Evolutionary conservation across 352 stramenopile genomes (phyloP).

Genomic region (Phytophthora syringae): DNA sequence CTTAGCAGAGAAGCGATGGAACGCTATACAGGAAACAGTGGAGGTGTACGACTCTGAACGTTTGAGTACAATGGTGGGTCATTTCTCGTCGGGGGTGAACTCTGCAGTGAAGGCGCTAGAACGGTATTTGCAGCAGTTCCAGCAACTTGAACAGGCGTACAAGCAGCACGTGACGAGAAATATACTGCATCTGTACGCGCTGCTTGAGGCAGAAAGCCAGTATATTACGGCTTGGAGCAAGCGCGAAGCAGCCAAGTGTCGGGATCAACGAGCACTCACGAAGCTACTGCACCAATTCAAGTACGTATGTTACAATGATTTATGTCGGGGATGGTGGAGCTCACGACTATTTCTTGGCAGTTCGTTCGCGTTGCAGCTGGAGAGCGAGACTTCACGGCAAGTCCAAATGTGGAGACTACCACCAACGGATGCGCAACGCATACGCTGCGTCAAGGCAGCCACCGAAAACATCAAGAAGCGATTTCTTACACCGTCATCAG

Average conservation of each 20-base stretch:
- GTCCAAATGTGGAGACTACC: conserved; percentile 59
- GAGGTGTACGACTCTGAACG: neutral
- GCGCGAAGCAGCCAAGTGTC: conserved; percentile 34
- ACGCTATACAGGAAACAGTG: conserved; percentile 6
- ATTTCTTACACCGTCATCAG: conserved; percentile 40
- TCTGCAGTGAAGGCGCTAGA: conserved; percentile 14
- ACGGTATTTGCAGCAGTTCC: conserved; percentile 34
- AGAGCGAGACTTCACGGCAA: conserved; percentile 64
- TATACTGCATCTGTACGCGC: conserved; percentile 51
- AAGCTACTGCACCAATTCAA: conserved; percentile 58
- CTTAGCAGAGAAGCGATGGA: conserved; percentile 8
- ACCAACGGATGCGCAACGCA: conserved; percentile 53
- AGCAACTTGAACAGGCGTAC: conserved; percentile 37
- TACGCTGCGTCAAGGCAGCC: conserved; percentile 68
- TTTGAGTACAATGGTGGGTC: neutral
- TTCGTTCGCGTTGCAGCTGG: conserved; percentile 67
- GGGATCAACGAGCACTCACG: conserved; percentile 37
- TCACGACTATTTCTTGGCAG: conserved; percentile 23
- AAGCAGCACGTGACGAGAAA: conserved; percentile 36
- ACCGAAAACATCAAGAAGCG: conserved; percentile 72
- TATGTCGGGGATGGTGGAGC: neutral
- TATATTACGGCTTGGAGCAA: conserved; percentile 45
- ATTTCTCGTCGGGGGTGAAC: neutral
- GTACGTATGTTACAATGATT: conserved; percentile 31
- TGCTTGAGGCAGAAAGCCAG: conserved; percentile 55